Evolutionary conservation across 352 stramenopile genomes (phyloP).

Genomic region (Pilasporangium apinafurcum): DNA sequence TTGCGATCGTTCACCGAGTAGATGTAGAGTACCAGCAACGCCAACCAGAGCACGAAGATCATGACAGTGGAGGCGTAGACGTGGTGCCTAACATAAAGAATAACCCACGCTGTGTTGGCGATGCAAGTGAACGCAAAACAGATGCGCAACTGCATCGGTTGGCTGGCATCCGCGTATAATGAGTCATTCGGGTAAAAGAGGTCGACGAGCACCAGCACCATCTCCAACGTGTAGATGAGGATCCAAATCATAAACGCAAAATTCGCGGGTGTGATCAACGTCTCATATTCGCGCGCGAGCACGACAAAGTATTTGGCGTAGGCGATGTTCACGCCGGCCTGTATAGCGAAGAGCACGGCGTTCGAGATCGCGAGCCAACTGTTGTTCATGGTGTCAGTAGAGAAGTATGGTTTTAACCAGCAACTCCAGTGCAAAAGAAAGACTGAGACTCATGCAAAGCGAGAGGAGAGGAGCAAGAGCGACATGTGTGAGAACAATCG

Average conservation of each 20-base stretch:
- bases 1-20: conserved; percentile 77
- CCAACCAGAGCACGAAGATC: conserved; percentile 68
- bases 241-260: conserved; percentile 66
- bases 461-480: conserved; percentile 4
- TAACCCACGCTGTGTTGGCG: conserved; percentile 58
- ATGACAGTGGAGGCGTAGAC: conserved; percentile 46
- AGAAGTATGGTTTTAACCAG: neutral
- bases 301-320: conserved; percentile 52
- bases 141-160: conserved; percentile 49
- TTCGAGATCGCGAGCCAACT: conserved; percentile 54
- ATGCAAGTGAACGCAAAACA: conserved; percentile 65
- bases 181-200: conserved; percentile 58
- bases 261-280: conserved; percentile 56
- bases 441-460: conserved; percentile 6
- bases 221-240: conserved; percentile 60
- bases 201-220: conserved; percentile 53
- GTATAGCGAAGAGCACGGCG: conserved; percentile 44
- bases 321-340: conserved; percentile 58
- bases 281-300: conserved; percentile 54
- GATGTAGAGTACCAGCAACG: conserved; percentile 67
- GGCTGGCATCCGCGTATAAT: conserved; percentile 64
- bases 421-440: conserved; percentile 2
- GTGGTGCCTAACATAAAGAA: conserved; percentile 49
- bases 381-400: conserved; percentile 26
- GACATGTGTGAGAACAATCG: too few species aligned